Base-by-base conservation (phyloP, 495 filamentous ascomycete genomes). In the Halenospora varia region DNA sequence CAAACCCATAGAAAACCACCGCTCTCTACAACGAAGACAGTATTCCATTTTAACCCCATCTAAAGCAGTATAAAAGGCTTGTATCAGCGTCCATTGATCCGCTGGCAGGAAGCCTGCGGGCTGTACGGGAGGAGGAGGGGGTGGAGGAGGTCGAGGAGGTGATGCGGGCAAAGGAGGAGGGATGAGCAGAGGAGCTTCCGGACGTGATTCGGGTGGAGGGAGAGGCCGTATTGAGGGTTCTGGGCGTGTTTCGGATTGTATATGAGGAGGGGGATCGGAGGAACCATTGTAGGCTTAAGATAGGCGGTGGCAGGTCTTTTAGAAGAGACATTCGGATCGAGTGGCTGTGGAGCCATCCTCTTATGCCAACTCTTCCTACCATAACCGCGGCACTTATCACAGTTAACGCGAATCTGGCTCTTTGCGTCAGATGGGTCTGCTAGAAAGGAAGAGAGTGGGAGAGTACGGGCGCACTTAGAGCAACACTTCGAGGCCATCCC, bases 131-230 rank as follows among this genome's bases (percentile, higher is more conserved):
- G 13, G 29, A 6, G 4, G 29, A 13, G 13, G 4, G 44, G 29
- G 29, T 13, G 29, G 29, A 35, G 29, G 29, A 4, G 29, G 29
- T 6, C 13, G 6, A 13, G 29, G 20, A 47, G 6, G 44, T 47
- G 44, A 47, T 47, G 6, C 44, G 44, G 44, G 44, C 8, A 17
- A 8, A 47, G 44, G 44, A 17, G 44, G 6, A 35, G 6, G 44
- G n/a, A 47, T 17, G 44, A 6, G 44, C 6, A 47, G 44, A 47
- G 44, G 44, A 17, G 6, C n/a, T 47, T 47, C 6, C n/a, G 44
- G 44, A 47, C 44, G 44, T 47, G 44, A 47, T 47, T 47, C 44
- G 44, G n/a, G 44, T 47, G 6, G 44, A 17, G 44, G 44, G 44
- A 47, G 44, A 47, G n/a, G 4, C 8, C 20, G 20, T 6, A 47